phyloP scores from a whole-genome alignment of 1,284 basidiomycete genomes.

The Trametes polyzona region DNA sequence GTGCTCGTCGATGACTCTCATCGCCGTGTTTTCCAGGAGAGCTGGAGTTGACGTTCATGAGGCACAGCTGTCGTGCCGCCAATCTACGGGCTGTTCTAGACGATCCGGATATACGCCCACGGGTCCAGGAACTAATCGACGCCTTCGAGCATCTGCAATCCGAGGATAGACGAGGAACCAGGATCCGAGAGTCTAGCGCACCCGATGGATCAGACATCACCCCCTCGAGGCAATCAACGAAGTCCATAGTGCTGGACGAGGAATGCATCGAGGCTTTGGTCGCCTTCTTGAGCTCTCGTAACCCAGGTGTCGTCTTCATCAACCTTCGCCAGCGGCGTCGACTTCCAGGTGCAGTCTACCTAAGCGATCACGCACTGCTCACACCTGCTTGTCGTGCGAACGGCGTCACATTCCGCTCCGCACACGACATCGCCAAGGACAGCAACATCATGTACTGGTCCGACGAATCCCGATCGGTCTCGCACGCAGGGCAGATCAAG shows the following conservation, averaged over 20 bases:
- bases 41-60: slow-evolving; percentile 22
- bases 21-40: slow-evolving; percentile 9
- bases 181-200: background rate
- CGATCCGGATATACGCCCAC: background rate
- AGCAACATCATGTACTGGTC: slow-evolving; percentile 10
- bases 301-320: background rate
- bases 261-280: background rate
- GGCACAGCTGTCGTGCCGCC: slow-evolving; percentile 12
- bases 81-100: slow-evolving; percentile 15
- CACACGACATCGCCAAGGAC: background rate
- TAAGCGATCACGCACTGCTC: background rate
- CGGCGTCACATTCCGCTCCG: background rate
- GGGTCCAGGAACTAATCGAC: slow-evolving; percentile 6
- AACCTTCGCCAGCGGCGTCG: background rate
- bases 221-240: background rate
- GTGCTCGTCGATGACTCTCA: background rate
- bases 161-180: slow-evolving; percentile 19
- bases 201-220: background rate
- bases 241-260: background rate
- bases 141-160: background rate
- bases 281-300: background rate
- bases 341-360: background rate
- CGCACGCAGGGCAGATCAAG: background rate
- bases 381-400: background rate
- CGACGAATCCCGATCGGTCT: background rate